Conservation (phyloP, 106 monocot genomes). For the Phalaenopsis aphrodite region DNA sequence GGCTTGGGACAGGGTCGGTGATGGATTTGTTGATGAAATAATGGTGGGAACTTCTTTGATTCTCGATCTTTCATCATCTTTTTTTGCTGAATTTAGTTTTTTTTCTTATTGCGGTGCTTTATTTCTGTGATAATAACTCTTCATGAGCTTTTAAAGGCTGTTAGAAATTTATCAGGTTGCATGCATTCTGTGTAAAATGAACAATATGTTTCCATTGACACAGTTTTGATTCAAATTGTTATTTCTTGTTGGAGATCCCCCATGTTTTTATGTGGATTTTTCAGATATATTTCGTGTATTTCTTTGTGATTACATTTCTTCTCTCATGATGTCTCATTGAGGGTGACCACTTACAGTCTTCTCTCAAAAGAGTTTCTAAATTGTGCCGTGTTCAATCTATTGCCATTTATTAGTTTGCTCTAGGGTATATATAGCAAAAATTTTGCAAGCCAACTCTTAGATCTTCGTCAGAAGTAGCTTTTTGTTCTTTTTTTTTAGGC, state of each 20-base stretch:
- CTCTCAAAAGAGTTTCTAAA: too few relatives aligned
- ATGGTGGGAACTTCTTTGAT: neutral
- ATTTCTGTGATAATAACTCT: neutral
- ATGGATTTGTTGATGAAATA: neutral
- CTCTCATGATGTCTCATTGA: too few relatives aligned
- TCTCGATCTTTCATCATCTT: neutral
- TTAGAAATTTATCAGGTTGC: neutral
- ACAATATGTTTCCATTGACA: neutral
- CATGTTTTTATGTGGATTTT: neutral
- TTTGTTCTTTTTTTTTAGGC: too few relatives aligned
- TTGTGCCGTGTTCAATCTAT: neutral
- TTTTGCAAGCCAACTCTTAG: too few relatives aligned
- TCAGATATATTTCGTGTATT: neutral
- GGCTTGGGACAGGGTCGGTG: constrained; percentile 5
- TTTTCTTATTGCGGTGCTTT: neutral
- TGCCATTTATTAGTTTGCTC: neutral
- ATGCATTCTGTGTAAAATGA: neutral
- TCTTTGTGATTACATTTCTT: neutral
- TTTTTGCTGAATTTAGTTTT: neutral
- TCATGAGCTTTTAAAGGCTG: neutral
- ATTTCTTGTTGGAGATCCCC: neutral
- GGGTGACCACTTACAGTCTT: too few relatives aligned
- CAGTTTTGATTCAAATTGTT: neutral
- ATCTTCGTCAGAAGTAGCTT: too few relatives aligned
- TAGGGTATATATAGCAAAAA: neutral